These are phyloP conservation scores for Colletotrichum acutatum DNA, from an alignment of 2,329 filamentous ascomycete species.

Conservation along the genomic window DNA sequence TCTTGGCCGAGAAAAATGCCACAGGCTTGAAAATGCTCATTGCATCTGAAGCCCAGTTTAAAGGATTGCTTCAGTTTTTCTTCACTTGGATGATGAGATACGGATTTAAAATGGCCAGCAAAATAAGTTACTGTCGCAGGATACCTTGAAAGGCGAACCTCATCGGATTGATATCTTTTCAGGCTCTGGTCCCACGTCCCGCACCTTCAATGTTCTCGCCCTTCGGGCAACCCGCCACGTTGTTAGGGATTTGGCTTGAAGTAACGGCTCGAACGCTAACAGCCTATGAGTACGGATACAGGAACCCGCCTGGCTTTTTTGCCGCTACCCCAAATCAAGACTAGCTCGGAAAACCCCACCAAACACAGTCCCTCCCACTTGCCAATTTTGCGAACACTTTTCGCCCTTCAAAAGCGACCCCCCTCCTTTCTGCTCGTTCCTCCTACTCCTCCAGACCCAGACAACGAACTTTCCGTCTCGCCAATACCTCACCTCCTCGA, in stretches of 20 bases:
- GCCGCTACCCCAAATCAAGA: constrained; percentile 5
- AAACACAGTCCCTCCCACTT: constrained; percentile 38
- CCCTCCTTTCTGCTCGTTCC: constrained; percentile 21
- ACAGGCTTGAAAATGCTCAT: background rate
- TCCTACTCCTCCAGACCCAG: constrained; percentile 30
- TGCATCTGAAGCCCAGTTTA: background rate
- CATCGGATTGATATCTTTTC: constrained; percentile 1
- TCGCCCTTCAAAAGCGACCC: constrained; percentile 34
- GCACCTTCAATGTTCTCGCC: constrained; percentile 23
- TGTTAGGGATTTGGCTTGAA: background rate
- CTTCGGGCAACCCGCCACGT: constrained; percentile 4
- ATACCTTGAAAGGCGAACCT: background rate
- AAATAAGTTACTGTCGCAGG: background rate
- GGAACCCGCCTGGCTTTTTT: constrained; percentile 3
- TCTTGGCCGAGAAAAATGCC: background rate
- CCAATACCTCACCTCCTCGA: constrained; percentile 42
- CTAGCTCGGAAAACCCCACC: constrained; percentile 38
- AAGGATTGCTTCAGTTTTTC: background rate
- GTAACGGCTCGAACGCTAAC: background rate
- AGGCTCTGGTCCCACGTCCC: constrained; percentile 15
- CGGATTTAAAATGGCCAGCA: background rate
- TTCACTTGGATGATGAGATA: background rate
- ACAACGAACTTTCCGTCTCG: constrained; percentile 32
- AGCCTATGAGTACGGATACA: background rate
- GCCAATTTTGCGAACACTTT: constrained; percentile 39